Base-by-base conservation (phyloP, 2,329 filamentous ascomycete species). In the Grosmannia serpens region DNA sequence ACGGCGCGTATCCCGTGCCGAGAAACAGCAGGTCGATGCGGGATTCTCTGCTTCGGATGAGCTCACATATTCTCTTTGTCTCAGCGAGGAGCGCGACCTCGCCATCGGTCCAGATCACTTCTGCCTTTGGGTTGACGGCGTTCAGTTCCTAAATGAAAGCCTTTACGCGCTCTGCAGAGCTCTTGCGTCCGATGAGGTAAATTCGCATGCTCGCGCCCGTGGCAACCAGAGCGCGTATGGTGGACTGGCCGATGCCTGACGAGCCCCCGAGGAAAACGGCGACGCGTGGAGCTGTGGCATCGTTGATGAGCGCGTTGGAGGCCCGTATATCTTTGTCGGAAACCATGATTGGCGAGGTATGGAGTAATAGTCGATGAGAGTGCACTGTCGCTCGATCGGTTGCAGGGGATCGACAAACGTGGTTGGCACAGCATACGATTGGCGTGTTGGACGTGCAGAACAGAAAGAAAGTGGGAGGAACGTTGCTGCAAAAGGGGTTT, bases 191-290 rank as follows among this genome's bases (percentile, higher is more conserved):
- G 56, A 77, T 61, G 0, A 78, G 55, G 62, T 78, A 78, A 62
- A 73, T 70, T 58, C 68, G 69, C n/a, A 70, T 33, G 59, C 66
- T 68, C 0, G 66, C 61, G 2, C 71, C 72, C 0, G 69, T 70
- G 1, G 62, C 64, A 55, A 72, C 69, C 1, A 78, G 60, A 20
- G 69, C 72, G 33, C 57, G 60, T 11, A 77, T 44, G 0, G 75
- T 77, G 51, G 68, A 51, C 52, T 73, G 70, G 10, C 76, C 76
- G 58, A 78, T 74, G 53, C 76, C 76, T 2, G 74, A 73, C 1
- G 76, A 78, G 13, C 71, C 76, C 41, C 75, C 75, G 6, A 72
- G 70, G 60, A 78, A 77, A 61, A 77, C 69, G 58, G 73, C 67
- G 46, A 75, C 66, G 17, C 64, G 70, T 9, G 73, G 73, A 20